Evolutionary conservation across 2,329 filamentous ascomycete species (phyloP).

Genomic region (Trichoderma atroviride): DNA sequence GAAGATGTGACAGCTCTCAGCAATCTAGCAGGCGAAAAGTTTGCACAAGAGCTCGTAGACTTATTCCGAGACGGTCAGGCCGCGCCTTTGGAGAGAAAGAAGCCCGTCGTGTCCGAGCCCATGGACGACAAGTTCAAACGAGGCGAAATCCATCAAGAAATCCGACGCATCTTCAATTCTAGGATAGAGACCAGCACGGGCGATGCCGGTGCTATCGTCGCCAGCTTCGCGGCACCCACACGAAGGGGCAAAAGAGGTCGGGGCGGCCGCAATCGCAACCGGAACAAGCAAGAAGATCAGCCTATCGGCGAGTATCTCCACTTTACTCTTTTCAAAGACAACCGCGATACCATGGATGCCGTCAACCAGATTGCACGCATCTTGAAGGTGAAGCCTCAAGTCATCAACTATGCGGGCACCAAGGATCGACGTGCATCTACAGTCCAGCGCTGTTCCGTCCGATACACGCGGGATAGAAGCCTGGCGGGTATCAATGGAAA

Average conservation of each 20-base stretch:
- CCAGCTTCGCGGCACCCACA: constrained; percentile 60
- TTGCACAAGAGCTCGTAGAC: constrained; percentile 46
- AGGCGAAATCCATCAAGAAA: constrained; percentile 57
- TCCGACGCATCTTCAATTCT: constrained; percentile 80
- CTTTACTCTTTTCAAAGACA: constrained; percentile 94
- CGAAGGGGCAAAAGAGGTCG: constrained; percentile 38
- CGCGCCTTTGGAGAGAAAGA: constrained; percentile 35
- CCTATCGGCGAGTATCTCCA: constrained; percentile 70
- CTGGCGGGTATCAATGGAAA: constrained; percentile 68
- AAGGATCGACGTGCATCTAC: constrained; percentile 90
- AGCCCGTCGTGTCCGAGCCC: constrained; percentile 44
- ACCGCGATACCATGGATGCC: constrained; percentile 94
- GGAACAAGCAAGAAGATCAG: constrained; percentile 36
- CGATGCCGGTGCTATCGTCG: constrained; percentile 61
- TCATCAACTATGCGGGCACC: constrained; percentile 78
- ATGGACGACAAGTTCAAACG: constrained; percentile 51
- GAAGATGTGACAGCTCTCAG: constrained; percentile 43
- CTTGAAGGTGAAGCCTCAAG: constrained; percentile 72
- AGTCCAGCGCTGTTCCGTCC: constrained; percentile 75
- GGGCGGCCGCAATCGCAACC: constrained; percentile 34
- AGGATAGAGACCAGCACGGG: constrained; percentile 75
- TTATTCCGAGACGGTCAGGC: constrained; percentile 45
- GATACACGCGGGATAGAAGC: constrained; percentile 54
- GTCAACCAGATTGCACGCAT: constrained; percentile 74
- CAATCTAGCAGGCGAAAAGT: constrained; percentile 44